These are phyloP conservation scores for Cyberlindnera euphorbiiphila DNA, from an alignment of 805 yeast species.

Conservation along the genomic window DNA sequence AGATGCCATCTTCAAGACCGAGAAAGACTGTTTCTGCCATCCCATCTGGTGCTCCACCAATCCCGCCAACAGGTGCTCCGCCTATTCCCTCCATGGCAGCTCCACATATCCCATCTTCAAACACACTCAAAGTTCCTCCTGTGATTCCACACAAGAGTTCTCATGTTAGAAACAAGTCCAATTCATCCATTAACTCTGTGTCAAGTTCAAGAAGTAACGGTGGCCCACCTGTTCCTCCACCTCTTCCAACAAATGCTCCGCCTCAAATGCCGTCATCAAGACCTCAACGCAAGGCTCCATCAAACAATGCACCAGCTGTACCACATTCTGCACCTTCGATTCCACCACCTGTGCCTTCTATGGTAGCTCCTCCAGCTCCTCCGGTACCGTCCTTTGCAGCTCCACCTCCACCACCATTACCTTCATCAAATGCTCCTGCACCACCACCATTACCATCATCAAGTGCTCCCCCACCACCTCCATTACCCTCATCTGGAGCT, in stretches of 20 bases:
- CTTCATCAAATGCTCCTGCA: slow-evolving; percentile 20
- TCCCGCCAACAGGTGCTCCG: slow-evolving; percentile 21
- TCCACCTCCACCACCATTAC: slow-evolving; percentile 30
- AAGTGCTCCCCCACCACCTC: slow-evolving; percentile 31
- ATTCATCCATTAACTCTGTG: slow-evolving; percentile 13
- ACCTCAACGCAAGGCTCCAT: slow-evolving; percentile 22
- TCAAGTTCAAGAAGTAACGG: slow-evolving; percentile 8
- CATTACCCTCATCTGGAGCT: slow-evolving; percentile 22
- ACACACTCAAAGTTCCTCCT: slow-evolving; percentile 19
- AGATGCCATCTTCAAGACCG: slow-evolving; percentile 27
- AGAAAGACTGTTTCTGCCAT: slow-evolving; percentile 12
- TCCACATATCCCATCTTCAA: slow-evolving; percentile 24
- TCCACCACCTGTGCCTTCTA: slow-evolving; percentile 19
- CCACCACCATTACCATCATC: slow-evolving; percentile 29
- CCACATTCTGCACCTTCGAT: slow-evolving; percentile 25
- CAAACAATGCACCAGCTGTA: slow-evolving; percentile 10
- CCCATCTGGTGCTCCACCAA: slow-evolving; percentile 14
- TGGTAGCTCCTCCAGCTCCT: too few species aligned
- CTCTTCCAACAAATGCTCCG: slow-evolving; percentile 26
- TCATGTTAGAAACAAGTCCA: slow-evolving; percentile 17
- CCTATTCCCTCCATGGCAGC: slow-evolving; percentile 21
- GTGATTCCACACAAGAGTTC: slow-evolving; percentile 16
- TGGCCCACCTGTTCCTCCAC: slow-evolving; percentile 21
- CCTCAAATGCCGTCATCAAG: slow-evolving; percentile 29
- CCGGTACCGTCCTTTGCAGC: background rate